Evolutionary conservation across 208 protist genomes (phyloP).

Genomic region (Trypanosoma caninum): DNA sequence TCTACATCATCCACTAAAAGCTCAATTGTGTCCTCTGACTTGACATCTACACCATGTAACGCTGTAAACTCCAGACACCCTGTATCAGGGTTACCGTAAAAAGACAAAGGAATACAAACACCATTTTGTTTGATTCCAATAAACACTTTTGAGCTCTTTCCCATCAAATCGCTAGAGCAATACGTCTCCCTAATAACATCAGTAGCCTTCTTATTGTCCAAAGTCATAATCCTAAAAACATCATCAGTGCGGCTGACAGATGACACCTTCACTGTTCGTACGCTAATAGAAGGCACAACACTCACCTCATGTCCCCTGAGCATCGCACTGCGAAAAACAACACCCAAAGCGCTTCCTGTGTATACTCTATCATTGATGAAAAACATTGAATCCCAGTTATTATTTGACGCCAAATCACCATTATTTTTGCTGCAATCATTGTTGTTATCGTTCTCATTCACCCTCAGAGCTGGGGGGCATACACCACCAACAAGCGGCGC

Average conservation of each 20-base stretch:
- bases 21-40: slow-evolving; percentile 32
- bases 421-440: not conserved
- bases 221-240: slow-evolving; percentile 35
- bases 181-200: slow-evolving; percentile 68
- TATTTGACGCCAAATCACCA: slow-evolving; percentile 12
- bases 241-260: slow-evolving; percentile 32
- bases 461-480: slow-evolving; percentile 51
- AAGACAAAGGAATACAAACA: slow-evolving; percentile 58
- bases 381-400: slow-evolving; percentile 70
- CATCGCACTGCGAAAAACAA: slow-evolving; percentile 67
- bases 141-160: slow-evolving; percentile 65
- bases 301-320: slow-evolving; percentile 54
- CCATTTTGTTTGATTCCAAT: slow-evolving; percentile 50
- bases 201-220: slow-evolving; percentile 48
- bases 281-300: slow-evolving; percentile 72
- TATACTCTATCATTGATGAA: slow-evolving; percentile 83
- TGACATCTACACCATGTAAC: slow-evolving; percentile 32
- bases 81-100: slow-evolving; percentile 57
- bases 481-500: slow-evolving; percentile 70
- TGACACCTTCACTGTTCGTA: slow-evolving; percentile 36
- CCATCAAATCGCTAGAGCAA: slow-evolving; percentile 41
- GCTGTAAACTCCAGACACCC: slow-evolving; percentile 42
- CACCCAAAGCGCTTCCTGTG: slow-evolving; percentile 65
- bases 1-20: slow-evolving; percentile 82
- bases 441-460: not conserved